These are phyloP conservation scores for Pseudocercospora macadamiae DNA, from an alignment of 2,329 filamentous ascomycete genomes.

Conservation along the genomic window DNA sequence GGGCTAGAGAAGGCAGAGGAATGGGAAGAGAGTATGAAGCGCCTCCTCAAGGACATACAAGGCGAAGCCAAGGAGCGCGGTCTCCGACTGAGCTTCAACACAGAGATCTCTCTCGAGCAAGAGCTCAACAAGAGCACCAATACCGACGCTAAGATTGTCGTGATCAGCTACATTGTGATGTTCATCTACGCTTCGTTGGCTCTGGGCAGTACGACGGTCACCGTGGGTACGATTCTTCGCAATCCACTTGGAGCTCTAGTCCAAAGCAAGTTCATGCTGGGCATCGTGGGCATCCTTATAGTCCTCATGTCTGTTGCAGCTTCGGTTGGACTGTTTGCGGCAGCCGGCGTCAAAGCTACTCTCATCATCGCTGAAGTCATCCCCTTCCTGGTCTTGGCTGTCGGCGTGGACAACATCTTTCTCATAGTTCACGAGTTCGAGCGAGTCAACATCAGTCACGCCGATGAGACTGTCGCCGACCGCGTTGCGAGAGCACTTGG, in stretches of 20 bases:
- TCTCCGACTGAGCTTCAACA: slow-evolving; percentile 88
- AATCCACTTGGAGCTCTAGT: slow-evolving; percentile 86
- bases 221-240: slow-evolving; percentile 72
- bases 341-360: slow-evolving; percentile 87
- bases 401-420: slow-evolving; percentile 99
- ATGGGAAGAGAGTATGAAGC: slow-evolving; percentile 81
- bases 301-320: slow-evolving; percentile 97
- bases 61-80: slow-evolving; percentile 76
- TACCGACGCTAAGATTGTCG: slow-evolving; percentile 94
- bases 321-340: slow-evolving; percentile 93
- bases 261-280: slow-evolving; percentile 94
- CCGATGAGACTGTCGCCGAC: slow-evolving; percentile 83
- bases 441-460: slow-evolving; percentile 87
- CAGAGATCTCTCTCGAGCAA: slow-evolving; percentile 91
- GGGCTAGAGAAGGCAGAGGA: slow-evolving; percentile 77
- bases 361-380: slow-evolving; percentile 98
- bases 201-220: slow-evolving; percentile 83
- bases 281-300: slow-evolving; percentile 91
- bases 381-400: slow-evolving; percentile 92
- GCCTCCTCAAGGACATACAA: slow-evolving; percentile 75
- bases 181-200: slow-evolving; percentile 95
- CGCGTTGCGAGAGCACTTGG: slow-evolving; percentile 87
- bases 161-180: slow-evolving; percentile 98
- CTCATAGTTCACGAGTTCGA: slow-evolving; percentile 98
- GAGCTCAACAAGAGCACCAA: slow-evolving; percentile 98